Evolutionary conservation across 192 early-diverging fungal species (phyloP), one percentile per base, ranked within the genome.

Genomic region (Martensiomyces pterosporus): DNA sequence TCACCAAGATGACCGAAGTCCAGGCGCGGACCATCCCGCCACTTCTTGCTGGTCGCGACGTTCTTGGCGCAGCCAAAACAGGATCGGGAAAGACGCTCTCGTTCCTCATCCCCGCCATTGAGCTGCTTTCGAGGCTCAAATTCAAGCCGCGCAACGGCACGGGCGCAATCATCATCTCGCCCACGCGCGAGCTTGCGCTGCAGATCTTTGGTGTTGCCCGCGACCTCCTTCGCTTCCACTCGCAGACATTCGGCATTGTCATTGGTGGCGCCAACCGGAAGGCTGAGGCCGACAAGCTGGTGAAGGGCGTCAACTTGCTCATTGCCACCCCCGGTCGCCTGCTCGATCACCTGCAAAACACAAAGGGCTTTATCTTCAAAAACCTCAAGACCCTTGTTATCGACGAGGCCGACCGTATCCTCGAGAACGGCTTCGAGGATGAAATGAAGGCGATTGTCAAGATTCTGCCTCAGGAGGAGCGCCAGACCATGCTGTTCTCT

Each of bases 161-260:
- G 0, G 94, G 94, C 41, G 85, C 89, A 7, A 74, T 99, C 39
- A 83, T 99, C 46, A 93, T 99, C 39, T 90, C 97, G 6, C 97
- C 97, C 24, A 99, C 97, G 38, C 87, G 97, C 56, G 97, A 99
- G 76, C 81, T 99, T 49, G 97, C 97, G 22, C 79, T 99, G 47
- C 97, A 99, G 70, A 97, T 98, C 58, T 93, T 94, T 79, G 94
- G 97, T 10, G 97, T 99, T 17, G 93, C 92, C 17, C 93, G 94
- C 48, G 93, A 99, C 29, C 79, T 99, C 42, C 64, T 93, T 55
- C 88, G 89, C 67, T 85, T 88, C 77, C 97, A 99, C 64, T 83
- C 89, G 43, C 92, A 98, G 61, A 99, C 97, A 9, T 98, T 93
- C 65, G 97, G 97, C 39, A 90, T 99, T 57, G 88, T 98, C 26